Percentiles rank a stretch among this genome's conserved stretches.
These are phyloP conservation scores for Claviceps digitariae DNA, from an alignment of 2,329 filamentous ascomycete species.

Conservation along the genomic window DNA sequence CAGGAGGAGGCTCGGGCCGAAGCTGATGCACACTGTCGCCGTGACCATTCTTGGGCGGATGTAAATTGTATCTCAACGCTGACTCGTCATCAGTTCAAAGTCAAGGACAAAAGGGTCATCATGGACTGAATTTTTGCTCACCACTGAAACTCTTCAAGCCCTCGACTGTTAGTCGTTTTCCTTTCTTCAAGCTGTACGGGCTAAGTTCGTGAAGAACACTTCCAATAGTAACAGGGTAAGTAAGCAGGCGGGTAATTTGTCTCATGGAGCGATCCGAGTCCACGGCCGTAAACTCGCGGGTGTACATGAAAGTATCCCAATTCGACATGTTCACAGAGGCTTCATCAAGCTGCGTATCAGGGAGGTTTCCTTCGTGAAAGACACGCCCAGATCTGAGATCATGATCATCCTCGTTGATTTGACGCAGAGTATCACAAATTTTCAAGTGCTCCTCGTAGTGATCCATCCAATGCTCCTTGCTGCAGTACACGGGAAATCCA, in stretches of 20 bases:
- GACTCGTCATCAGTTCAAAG: not conserved
- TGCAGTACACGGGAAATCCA: constrained; percentile 86
- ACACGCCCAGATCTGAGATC: constrained; percentile 80
- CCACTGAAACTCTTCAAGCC: constrained; percentile 89
- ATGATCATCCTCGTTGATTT: constrained; percentile 98
- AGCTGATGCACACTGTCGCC: constrained; percentile 64
- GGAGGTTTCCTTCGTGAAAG: constrained; percentile 90
- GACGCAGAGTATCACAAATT: constrained; percentile 77
- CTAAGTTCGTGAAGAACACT: constrained; percentile 90
- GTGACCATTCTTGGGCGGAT: constrained; percentile 70
- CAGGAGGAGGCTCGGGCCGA: constrained; percentile 70
- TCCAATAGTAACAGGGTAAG: constrained; percentile 83
- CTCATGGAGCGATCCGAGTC: constrained; percentile 83
- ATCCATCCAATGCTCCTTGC: constrained; percentile 87
- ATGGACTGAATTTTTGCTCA: constrained; percentile 30
- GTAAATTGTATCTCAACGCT: constrained; percentile 88
- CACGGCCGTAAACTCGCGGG: constrained; percentile 78
- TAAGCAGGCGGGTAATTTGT: constrained; percentile 83
- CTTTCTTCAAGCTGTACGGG: constrained; percentile 69
- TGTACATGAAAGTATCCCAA: constrained; percentile 96
- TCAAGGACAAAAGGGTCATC: not conserved
- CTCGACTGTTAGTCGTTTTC: constrained; percentile 67
- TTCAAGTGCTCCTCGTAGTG: constrained; percentile 89
- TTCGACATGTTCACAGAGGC: constrained; percentile 94
- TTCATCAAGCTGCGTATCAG: constrained; percentile 80